Base-by-base conservation (phyloP, 2,329 filamentous ascomycete genomes). In the Xylaria sp. region DNA sequence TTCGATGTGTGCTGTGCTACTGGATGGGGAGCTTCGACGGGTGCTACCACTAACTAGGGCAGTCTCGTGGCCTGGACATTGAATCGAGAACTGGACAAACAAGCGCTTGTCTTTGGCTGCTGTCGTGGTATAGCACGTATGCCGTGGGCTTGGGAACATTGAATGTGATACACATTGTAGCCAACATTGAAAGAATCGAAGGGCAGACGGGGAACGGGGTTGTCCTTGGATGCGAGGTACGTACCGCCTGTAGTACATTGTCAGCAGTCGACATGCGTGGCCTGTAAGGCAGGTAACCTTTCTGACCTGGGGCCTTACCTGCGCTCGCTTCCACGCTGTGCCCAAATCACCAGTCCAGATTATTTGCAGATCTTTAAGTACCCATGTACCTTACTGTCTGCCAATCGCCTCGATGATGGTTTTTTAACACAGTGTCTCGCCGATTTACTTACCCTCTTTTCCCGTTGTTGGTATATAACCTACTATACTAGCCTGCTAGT, bases 361-460 rank as follows among this genome's bases (percentile, higher is more conserved):
- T 66, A 54, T 66, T 54, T 68, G 67, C 67, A 72, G 70, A 72
- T 72, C 70, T 68, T 43, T 25, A 71, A 71, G 65, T 70, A 68
- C 65, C 67, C 36, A 66, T 52, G 70, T 72, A 70, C 60, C 52
- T 46, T 3, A 33, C 57, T 51, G 62, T 48, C 49, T 59, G 51
- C 43, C 46, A 57, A 64, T 20, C 59, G 48, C 25, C 43, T 59
- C 46, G 62, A 64, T 59, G 18, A 15, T 51, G 49, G 39, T 51
- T 66, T 51, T 62, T 48, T 33, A 49, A 56, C 59, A 62, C 67
- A 62, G 67, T 69, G 62, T 63, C 25, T 60, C 46, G 18, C 36
- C 33, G 20, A 33, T 46, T 46, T 46, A 46, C 39, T 46, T 59
- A 52, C 52, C 58, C 43, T 62, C 52, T 28, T 46, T 51, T 62